These are phyloP conservation scores for Serendipita sp. DNA, from an alignment of 768 basidiomycete species.

Conservation along the genomic window DNA sequence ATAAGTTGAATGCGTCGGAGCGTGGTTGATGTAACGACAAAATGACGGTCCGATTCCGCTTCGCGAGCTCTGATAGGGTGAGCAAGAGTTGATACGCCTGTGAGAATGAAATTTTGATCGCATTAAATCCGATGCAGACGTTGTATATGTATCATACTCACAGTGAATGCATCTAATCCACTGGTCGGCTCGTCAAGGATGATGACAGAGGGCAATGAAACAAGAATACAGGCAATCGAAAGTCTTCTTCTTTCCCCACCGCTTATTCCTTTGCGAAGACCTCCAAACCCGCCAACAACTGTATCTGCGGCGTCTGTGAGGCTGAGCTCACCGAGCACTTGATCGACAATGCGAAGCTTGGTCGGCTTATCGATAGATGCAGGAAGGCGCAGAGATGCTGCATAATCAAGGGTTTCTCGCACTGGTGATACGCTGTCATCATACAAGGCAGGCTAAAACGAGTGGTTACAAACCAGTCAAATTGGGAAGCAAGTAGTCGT, in stretches of 20 bases:
- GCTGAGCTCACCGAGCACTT: slow-evolving; percentile 28
- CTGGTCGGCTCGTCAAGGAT: slow-evolving; percentile 26
- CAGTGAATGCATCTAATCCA: slow-evolving; percentile 12
- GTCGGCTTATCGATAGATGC: slow-evolving; percentile 17
- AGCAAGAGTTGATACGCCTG: slow-evolving; percentile 19
- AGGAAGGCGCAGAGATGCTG: slow-evolving; percentile 24
- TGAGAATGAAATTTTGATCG: slow-evolving; percentile 8
- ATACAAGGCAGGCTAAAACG: neutral
- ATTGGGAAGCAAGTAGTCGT: slow-evolving; percentile 25
- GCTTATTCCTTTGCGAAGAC: slow-evolving; percentile 28
- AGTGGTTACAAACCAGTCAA: slow-evolving; percentile 18
- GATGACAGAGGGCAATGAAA: slow-evolving; percentile 28
- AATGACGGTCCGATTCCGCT: slow-evolving; percentile 23
- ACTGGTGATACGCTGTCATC: slow-evolving; percentile 14
- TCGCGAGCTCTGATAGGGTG: slow-evolving; percentile 19
- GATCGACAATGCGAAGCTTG: slow-evolving; percentile 23
- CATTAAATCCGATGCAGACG: neutral
- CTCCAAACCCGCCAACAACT: slow-evolving; percentile 25
- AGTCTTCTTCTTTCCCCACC: slow-evolving; percentile 31
- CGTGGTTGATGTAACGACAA: slow-evolving; percentile 32
- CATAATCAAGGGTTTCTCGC: slow-evolving; percentile 24
- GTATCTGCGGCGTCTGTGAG: slow-evolving; percentile 27
- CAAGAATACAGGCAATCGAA: slow-evolving; percentile 28
- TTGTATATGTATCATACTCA: neutral
- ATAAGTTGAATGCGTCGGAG: slow-evolving; percentile 30